phyloP scores from a whole-genome alignment of 208 protist genomes.

The Giardia muris region DNA sequence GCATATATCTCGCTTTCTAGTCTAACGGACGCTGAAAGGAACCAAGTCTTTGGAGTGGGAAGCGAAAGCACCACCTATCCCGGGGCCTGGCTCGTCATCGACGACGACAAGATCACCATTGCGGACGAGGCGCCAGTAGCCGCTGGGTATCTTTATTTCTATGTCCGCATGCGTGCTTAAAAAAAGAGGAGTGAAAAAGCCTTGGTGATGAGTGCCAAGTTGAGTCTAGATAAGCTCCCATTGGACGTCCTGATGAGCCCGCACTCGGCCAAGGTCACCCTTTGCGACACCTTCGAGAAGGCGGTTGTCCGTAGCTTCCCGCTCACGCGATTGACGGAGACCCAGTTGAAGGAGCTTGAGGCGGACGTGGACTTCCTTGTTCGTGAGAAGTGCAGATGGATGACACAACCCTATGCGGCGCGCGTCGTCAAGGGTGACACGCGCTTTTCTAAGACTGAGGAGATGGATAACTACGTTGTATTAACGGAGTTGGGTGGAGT shows the following conservation, averaged over 20 bases:
- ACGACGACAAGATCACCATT: neutral
- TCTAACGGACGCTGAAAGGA: too few species aligned
- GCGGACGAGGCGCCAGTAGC: neutral
- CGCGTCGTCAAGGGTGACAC: neutral
- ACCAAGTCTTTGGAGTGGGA: too few species aligned
- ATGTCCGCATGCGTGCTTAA: neutral
- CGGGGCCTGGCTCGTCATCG: neutral
- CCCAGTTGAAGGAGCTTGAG: neutral
- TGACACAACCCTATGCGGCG: neutral
- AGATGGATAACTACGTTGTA: neutral
- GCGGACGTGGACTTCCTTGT: neutral
- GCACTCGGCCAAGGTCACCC: neutral
- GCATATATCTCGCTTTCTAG: neutral
- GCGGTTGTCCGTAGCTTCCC: neutral
- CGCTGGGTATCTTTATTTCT: neutral
- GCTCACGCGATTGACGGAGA: neutral
- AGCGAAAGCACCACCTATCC: too few species aligned
- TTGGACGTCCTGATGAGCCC: neutral
- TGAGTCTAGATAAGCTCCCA: neutral
- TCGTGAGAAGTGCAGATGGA: neutral
- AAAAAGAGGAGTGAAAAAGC: neutral
- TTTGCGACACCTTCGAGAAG: neutral
- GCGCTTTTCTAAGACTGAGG: neutral
- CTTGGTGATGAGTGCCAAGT: neutral
- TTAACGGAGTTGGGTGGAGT: neutral